A percentile compares a stretch with the other conserved stretches of the same genome.
phyloP scores from a whole-genome alignment of 1,284 basidiomycete species.

The Ceratobasidium sp. region DNA sequence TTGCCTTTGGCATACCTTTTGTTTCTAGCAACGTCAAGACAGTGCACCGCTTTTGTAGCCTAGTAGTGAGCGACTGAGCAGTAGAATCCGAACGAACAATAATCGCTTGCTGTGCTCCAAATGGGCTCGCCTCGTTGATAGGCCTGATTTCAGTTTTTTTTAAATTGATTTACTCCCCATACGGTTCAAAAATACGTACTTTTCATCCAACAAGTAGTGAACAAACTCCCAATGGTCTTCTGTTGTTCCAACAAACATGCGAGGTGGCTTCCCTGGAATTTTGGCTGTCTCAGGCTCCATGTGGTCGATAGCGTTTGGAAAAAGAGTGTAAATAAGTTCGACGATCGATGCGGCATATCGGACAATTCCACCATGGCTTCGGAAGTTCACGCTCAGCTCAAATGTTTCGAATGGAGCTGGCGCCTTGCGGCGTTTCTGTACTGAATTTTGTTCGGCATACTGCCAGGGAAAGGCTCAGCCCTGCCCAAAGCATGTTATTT shows the following conservation, averaged over 20 bases:
- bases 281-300: conserved; percentile 64
- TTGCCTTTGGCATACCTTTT: neutral
- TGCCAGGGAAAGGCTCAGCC: neutral
- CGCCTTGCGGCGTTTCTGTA: conserved; percentile 35
- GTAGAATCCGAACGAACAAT: conserved; percentile 65
- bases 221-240: conserved; percentile 20
- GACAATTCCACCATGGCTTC: conserved; percentile 77
- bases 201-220: neutral
- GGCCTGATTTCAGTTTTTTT: conserved; percentile 58
- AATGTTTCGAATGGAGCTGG: conserved; percentile 60
- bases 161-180: too few species aligned
- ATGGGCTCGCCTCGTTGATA: conserved; percentile 68
- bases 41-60: conserved; percentile 71
- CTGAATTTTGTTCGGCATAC: neutral
- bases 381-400: conserved; percentile 72
- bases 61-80: conserved; percentile 57
- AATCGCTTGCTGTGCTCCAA: conserved; percentile 61
- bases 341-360: conserved; percentile 72
- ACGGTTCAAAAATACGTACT: neutral
- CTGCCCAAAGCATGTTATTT: neutral
- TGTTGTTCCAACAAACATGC: conserved; percentile 49
- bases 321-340: conserved; percentile 68
- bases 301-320: conserved; percentile 72
- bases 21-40: conserved; percentile 53
- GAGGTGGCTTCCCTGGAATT: conserved; percentile 49